phyloP scores from a whole-genome alignment of 768 basidiomycete genomes.

The Termitomyces sp. region DNA sequence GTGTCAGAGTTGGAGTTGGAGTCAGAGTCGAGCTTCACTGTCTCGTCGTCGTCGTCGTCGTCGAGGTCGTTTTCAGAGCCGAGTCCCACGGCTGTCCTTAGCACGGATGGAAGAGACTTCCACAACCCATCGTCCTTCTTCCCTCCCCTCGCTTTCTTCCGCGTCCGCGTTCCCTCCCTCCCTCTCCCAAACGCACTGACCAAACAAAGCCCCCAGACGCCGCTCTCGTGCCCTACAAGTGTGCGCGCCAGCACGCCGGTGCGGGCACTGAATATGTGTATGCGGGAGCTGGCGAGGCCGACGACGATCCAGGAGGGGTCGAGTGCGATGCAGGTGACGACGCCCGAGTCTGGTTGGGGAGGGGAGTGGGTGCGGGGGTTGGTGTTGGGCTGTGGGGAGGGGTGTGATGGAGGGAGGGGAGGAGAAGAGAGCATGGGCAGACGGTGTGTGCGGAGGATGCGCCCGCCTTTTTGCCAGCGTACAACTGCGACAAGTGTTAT shows the following conservation, averaged over 20 bases:
- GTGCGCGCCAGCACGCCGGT: conserved; percentile 69
- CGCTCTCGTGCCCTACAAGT: conserved; percentile 22
- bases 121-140: conserved; percentile 8
- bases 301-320: conserved; percentile 84
- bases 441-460: conserved; percentile 67
- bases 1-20: no score
- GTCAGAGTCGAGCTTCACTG: background rate
- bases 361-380: conserved; percentile 40
- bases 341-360: conserved; percentile 41
- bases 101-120: conserved; percentile 29
- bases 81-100: conserved; percentile 49
- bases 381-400: conserved; percentile 64
- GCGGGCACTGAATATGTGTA: conserved; percentile 79
- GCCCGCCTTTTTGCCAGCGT: conserved; percentile 78
- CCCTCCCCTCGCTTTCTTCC: background rate
- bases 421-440: conserved; percentile 63
- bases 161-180: background rate
- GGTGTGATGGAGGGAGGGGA: conserved; percentile 1
- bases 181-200: conserved; percentile 3
- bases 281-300: conserved; percentile 80
- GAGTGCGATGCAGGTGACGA: conserved; percentile 85
- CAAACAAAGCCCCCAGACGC: conserved; percentile 11
- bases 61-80: conserved; percentile 5
- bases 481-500: conserved; percentile 46
- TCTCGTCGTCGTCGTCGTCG: background rate